Percentiles rank a stretch among this genome's conserved stretches.
Conservation (phyloP, 495 filamentous ascomycete genomes). For the Penicillium riverlandense region DNA sequence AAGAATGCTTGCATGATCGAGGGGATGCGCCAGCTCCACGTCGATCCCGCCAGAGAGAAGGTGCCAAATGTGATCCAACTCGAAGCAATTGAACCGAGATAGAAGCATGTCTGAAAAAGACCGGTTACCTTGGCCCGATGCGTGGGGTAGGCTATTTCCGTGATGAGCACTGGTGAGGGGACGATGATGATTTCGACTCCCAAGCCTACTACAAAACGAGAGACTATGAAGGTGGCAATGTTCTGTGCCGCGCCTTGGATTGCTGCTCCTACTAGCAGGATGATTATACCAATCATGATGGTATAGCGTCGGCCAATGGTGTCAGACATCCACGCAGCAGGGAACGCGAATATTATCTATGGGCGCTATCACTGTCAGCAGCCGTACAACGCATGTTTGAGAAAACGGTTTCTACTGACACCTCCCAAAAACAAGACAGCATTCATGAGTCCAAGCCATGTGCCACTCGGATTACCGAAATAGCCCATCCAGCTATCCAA, state of each 20-base stretch:
- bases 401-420: no score
- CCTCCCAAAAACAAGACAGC: slow-evolving; percentile 59
- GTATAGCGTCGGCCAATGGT: slow-evolving; percentile 9
- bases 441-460: slow-evolving; percentile 53
- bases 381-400: no score
- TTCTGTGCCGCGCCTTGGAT: slow-evolving; percentile 20
- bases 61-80: slow-evolving; percentile 24
- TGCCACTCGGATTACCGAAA: slow-evolving; percentile 37
- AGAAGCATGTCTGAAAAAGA: slow-evolving; percentile 47
- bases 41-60: slow-evolving; percentile 16
- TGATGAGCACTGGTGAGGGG: slow-evolving; percentile 54
- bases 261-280: slow-evolving; percentile 6
- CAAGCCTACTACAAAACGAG: slow-evolving; percentile 25
- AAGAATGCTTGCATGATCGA: slow-evolving; percentile 35
- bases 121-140: slow-evolving; percentile 55
- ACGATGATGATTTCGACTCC: slow-evolving; percentile 21
- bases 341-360: no score
- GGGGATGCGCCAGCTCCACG: slow-evolving; percentile 41
- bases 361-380: no score
- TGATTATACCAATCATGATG: slow-evolving; percentile 6
- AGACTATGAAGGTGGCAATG: slow-evolving; percentile 22
- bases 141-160: slow-evolving; percentile 55
- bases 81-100: slow-evolving; percentile 47
- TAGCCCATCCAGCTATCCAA: slow-evolving; percentile 20
- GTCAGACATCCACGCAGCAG: slow-evolving; percentile 11